phyloP scores from a whole-genome alignment of 495 filamentous ascomycete species.

The Chaetomium fimeti region DNA sequence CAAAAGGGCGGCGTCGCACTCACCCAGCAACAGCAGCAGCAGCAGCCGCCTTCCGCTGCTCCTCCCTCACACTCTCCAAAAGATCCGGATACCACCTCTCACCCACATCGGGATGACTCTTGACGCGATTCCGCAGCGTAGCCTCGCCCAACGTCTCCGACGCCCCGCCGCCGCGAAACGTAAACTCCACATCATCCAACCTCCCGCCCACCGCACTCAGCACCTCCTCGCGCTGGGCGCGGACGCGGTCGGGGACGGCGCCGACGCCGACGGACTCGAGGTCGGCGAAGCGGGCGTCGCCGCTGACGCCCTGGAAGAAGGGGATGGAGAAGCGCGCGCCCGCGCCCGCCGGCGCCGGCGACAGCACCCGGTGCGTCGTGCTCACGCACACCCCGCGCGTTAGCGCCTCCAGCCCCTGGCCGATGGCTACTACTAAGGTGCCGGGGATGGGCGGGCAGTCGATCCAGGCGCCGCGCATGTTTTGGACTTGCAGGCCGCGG shows the following conservation, averaged over 20 bases:
- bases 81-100: conserved; percentile 81
- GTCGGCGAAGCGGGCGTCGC: conserved; percentile 75
- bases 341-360: conserved; percentile 56
- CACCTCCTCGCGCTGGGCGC: conserved; percentile 54
- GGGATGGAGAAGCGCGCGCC: conserved; percentile 83
- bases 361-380: conserved; percentile 82
- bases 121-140: conserved; percentile 80
- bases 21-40: conserved; percentile 12
- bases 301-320: conserved; percentile 88
- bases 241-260: conserved; percentile 66
- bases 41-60: conserved; percentile 40
- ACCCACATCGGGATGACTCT: conserved; percentile 87
- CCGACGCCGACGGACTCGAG: conserved; percentile 57
- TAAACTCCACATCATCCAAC: conserved; percentile 75
- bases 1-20: conserved; percentile 22
- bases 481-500: conserved; percentile 83
- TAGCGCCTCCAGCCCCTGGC: conserved; percentile 86
- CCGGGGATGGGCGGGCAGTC: conserved; percentile 62
- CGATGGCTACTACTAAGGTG: conserved; percentile 86
- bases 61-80: conserved; percentile 48
- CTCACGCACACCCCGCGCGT: conserved; percentile 83
- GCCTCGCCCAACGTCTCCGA: conserved; percentile 75
- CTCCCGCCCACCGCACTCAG: conserved; percentile 49
- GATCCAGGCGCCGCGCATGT: conserved; percentile 75
- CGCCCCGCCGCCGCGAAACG: conserved; percentile 60